A percentile compares a stretch with the other conserved stretches of the same genome.
Evolutionary conservation across 2,329 filamentous ascomycete genomes (phyloP).

Genomic region (Xylaria sp.): DNA sequence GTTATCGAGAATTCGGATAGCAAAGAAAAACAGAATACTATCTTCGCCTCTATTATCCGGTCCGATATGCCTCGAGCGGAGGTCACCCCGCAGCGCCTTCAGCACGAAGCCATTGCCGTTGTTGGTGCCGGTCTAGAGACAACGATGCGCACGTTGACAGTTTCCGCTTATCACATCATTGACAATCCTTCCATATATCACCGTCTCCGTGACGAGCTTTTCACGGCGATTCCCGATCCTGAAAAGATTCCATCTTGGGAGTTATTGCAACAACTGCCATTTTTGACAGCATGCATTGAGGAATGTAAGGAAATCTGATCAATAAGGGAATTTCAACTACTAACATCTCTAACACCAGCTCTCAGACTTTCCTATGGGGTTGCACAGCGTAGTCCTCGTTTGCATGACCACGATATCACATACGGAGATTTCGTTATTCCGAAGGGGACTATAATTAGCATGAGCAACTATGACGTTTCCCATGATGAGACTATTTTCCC

Average conservation of each 20-base stretch:
- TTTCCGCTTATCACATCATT: conserved; percentile 7
- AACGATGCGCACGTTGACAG: neutral
- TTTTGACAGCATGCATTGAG: conserved; percentile 10
- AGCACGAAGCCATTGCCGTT: conserved; percentile 5
- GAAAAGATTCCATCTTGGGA: neutral
- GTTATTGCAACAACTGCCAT: neutral
- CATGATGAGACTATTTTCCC: conserved; percentile 14
- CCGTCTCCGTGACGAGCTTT: conserved; percentile 9
- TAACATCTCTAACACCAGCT: conserved; percentile 6
- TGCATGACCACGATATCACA: neutral
- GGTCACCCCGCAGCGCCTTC: conserved; percentile 6
- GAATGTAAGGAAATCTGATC: conserved; percentile 7
- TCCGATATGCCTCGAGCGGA: conserved; percentile 11
- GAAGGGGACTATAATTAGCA: neutral
- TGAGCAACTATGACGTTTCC: conserved; percentile 3
- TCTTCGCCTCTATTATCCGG: conserved; percentile 9
- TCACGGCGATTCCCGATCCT: conserved; percentile 8
- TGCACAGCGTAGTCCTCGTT: neutral
- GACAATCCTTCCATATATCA: neutral
- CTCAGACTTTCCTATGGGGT: conserved; percentile 9
- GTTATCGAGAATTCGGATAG: neutral
- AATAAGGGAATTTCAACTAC: neutral
- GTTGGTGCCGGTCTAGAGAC: conserved; percentile 17
- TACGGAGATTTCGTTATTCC: conserved; percentile 14
- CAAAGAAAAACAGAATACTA: neutral